These are phyloP conservation scores for Neurospora sp. DNA, from an alignment of 495 filamentous ascomycete genomes.

Conservation along the genomic window DNA sequence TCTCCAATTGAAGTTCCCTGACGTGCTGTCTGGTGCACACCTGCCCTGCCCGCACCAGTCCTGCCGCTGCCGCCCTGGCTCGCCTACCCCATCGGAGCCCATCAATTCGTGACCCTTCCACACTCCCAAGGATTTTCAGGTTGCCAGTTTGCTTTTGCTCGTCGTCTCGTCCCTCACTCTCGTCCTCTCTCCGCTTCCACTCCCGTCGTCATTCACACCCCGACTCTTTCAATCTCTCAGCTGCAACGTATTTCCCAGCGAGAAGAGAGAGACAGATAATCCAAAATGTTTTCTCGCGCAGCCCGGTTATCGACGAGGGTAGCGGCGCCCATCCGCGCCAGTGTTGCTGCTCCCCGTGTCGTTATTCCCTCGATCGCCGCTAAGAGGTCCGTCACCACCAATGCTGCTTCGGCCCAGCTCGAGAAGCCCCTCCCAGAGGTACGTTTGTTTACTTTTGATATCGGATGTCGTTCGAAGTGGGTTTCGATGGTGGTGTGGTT, in stretches of 20 bases:
- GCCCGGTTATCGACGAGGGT: constrained; percentile 35
- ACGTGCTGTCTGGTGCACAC: not conserved
- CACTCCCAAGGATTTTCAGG: not conserved
- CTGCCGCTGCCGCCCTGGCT: not conserved
- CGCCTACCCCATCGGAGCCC: not conserved
- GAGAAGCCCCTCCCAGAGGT: constrained; percentile 74
- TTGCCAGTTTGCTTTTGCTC: not conserved
- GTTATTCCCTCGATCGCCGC: constrained; percentile 42
- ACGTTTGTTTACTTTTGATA: constrained; percentile 10
- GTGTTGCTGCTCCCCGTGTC: constrained; percentile 27
- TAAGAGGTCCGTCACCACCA: constrained; percentile 71
- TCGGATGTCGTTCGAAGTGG: not conserved
- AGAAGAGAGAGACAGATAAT: not conserved
- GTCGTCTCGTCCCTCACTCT: not conserved
- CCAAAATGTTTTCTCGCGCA: constrained; percentile 44
- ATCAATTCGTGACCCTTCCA: not conserved
- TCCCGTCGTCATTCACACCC: constrained; percentile 1
- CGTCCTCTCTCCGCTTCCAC: not conserved
- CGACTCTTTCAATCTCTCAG: not conserved
- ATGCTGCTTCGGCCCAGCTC: constrained; percentile 83
- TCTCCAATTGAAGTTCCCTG: not conserved
- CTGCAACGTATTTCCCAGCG: not conserved
- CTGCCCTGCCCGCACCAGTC: not conserved
- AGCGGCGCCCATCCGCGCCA: constrained; percentile 30
- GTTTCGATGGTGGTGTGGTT: not conserved